Conservation (phyloP, 208 protist genomes). For the Crithidia fasciculata region DNA sequence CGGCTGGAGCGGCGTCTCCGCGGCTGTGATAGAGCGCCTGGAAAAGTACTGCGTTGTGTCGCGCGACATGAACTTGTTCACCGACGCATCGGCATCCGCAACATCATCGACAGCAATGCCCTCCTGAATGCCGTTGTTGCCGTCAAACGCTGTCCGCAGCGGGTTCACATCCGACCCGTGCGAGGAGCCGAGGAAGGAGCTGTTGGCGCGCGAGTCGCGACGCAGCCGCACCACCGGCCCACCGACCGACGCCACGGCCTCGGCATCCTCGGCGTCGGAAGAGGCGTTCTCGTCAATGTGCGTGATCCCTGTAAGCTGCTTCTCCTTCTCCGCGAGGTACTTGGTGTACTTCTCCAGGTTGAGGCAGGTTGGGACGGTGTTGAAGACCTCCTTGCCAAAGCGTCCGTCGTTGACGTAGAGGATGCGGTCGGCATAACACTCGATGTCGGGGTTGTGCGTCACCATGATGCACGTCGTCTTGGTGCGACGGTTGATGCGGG, state of each 20-base stretch:
- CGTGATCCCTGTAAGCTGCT: slow-evolving; percentile 22
- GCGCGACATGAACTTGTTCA: not conserved
- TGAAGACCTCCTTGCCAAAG: slow-evolving; percentile 92
- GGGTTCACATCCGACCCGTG: slow-evolving; percentile 4
- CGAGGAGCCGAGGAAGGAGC: slow-evolving; percentile 4
- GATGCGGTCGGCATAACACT: slow-evolving; percentile 97
- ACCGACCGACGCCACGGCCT: not conserved
- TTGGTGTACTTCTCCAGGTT: slow-evolving; percentile 80
- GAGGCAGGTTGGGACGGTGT: slow-evolving; percentile 80
- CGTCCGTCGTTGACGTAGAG: slow-evolving; percentile 94
- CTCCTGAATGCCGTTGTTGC: too few species aligned
- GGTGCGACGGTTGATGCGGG: slow-evolving; percentile 92
- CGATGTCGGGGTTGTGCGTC: slow-evolving; percentile 97
- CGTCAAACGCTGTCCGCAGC: not conserved
- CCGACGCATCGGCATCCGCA: too few species aligned
- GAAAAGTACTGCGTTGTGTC: not conserved
- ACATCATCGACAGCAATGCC: too few species aligned
- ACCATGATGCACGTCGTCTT: slow-evolving; percentile 97
- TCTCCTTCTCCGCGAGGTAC: slow-evolving; percentile 68
- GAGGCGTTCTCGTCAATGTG: slow-evolving; percentile 7
- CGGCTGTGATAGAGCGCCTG: too few species aligned
- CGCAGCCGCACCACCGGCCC: slow-evolving; percentile 8
- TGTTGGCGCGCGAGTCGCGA: slow-evolving; percentile 8
- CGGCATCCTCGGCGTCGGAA: slow-evolving; percentile 12
- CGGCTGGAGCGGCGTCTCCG: too few species aligned